These are phyloP conservation scores for Trypanosoma congolense DNA, from an alignment of 208 protist species.

Conservation along the genomic window DNA sequence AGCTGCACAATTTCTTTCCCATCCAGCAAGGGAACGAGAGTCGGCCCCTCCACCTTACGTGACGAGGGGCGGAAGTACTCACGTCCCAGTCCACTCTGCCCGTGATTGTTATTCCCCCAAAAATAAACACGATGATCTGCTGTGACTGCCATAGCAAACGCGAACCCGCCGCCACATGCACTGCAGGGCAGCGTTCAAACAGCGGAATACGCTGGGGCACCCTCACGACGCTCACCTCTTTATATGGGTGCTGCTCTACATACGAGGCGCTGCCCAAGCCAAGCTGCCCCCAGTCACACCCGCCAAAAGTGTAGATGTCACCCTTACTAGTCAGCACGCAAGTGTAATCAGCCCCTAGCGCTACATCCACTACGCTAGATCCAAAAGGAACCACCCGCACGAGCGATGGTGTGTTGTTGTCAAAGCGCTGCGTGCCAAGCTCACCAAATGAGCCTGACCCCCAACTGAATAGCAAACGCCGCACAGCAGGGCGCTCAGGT, in stretches of 20 bases:
- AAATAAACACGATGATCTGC: constrained; percentile 75
- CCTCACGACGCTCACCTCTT: constrained; percentile 40
- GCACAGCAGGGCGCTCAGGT: constrained; percentile 23
- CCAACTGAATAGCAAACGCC: constrained; percentile 79
- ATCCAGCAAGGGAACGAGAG: constrained; percentile 58
- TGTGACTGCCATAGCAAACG: constrained; percentile 78
- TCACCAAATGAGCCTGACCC: constrained; percentile 70
- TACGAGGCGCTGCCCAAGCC: constrained; percentile 44
- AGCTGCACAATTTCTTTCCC: constrained; percentile 69
- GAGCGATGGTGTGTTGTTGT: constrained; percentile 42
- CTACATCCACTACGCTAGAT: constrained; percentile 56
- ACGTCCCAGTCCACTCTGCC: constrained; percentile 74
- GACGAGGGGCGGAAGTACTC: constrained; percentile 40
- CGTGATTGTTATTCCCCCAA: constrained; percentile 91
- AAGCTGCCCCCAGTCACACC: constrained; percentile 84
- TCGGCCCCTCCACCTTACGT: constrained; percentile 70
- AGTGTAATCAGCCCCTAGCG: constrained; percentile 83
- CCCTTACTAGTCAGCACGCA: constrained; percentile 50
- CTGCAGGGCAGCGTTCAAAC: constrained; percentile 51
- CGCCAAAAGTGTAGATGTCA: constrained; percentile 76
- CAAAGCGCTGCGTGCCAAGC: constrained; percentile 65
- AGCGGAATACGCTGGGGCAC: constrained; percentile 67
- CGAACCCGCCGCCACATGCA: constrained; percentile 67
- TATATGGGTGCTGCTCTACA: constrained; percentile 36
- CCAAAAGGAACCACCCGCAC: constrained; percentile 63